phyloP scores from a whole-genome alignment of 257 asterid species.

The Henckelia pumila region DNA sequence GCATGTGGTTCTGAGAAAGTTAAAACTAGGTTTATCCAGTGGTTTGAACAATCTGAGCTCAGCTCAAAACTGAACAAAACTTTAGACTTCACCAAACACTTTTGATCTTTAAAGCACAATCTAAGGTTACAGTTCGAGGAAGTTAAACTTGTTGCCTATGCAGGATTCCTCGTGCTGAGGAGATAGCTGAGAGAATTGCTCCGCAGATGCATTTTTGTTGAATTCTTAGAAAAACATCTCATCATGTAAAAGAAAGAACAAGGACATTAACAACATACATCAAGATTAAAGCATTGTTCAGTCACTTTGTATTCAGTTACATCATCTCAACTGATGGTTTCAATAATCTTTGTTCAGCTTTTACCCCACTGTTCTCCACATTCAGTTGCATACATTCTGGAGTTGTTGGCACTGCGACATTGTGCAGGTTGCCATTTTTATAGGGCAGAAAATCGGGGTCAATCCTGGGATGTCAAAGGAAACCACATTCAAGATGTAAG shows the following conservation, averaged over 20 bases:
- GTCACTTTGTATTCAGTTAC: neutral
- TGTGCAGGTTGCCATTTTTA: conserved; percentile 88
- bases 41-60: neutral
- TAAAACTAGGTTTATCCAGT: neutral
- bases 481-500: conserved; percentile 83
- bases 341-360: conserved; percentile 51
- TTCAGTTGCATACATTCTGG: conserved; percentile 67
- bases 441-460: conserved; percentile 85
- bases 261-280: neutral
- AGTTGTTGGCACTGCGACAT: conserved; percentile 60
- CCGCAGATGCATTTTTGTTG: neutral
- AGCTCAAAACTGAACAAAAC: neutral
- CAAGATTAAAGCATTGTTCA: neutral
- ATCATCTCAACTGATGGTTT: conserved; percentile 13
- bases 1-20: neutral
- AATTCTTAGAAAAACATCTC: too few species aligned
- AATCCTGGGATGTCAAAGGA: conserved; percentile 76
- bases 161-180: neutral
- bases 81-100: neutral
- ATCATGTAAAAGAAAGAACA: neutral
- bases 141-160: neutral
- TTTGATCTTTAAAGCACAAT: neutral
- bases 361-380: conserved; percentile 89
- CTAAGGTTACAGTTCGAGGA: neutral
- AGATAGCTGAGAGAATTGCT: neutral